Conservation (phyloP, 805 yeast species). For the Teunomyces panamensis region DNA sequence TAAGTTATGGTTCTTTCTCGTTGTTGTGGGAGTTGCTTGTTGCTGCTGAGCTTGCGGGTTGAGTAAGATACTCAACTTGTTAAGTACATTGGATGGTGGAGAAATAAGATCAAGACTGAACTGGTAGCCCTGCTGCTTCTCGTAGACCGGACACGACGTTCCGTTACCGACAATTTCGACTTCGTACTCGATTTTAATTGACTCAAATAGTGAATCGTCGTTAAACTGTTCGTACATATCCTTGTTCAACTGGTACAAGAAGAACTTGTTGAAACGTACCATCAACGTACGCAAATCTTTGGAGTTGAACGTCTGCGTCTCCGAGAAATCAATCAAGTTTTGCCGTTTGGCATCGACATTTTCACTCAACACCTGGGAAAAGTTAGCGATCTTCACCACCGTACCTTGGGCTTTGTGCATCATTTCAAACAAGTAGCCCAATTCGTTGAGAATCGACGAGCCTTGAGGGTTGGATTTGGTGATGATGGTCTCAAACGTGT, state of each 20-base stretch:
- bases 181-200: constrained; percentile 44
- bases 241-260: constrained; percentile 48
- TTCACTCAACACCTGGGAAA: constrained; percentile 44
- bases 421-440: constrained; percentile 93
- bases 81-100: constrained; percentile 29
- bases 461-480: constrained; percentile 34
- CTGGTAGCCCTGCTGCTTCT: constrained; percentile 31
- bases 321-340: constrained; percentile 53
- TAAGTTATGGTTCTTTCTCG: constrained; percentile 12
- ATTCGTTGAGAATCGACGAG: constrained; percentile 65
- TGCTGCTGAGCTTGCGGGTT: constrained; percentile 12
- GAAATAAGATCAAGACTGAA: constrained; percentile 44
- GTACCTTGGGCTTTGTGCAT: constrained; percentile 73
- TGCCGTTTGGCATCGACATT: constrained; percentile 45
- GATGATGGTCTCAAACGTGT: constrained; percentile 29
- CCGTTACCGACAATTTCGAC: constrained; percentile 39
- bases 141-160: constrained; percentile 32
- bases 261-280: constrained; percentile 56
- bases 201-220: constrained; percentile 21
- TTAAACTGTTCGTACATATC: constrained; percentile 44
- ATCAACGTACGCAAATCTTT: constrained; percentile 43
- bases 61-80: constrained; percentile 17
- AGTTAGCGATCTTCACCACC: constrained; percentile 74
- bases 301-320: constrained; percentile 42
- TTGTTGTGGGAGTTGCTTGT: constrained; percentile 12